Evolutionary conservation across 1,284 basidiomycete species (phyloP).

Genomic region (Microbotryum lychnidis-dioicae): DNA sequence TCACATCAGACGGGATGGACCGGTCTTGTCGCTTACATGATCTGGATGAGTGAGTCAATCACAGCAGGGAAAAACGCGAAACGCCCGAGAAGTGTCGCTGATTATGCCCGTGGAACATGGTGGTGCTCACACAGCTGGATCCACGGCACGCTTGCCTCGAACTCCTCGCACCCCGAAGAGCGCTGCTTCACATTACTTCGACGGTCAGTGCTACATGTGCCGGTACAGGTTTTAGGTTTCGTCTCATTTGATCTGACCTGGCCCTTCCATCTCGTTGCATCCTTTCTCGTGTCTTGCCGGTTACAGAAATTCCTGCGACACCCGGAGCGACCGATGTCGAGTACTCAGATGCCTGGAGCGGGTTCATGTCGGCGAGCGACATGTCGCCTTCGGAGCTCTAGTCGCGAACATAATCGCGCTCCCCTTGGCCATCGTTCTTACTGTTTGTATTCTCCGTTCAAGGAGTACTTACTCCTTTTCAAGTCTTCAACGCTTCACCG

Average conservation of each 20-base stretch:
- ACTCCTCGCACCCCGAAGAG: conserved; percentile 65
- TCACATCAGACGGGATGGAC: conserved; percentile 94
- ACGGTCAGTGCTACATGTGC: conserved; percentile 50
- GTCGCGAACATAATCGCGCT: no score
- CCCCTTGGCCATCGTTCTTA: no score
- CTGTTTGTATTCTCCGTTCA: no score
- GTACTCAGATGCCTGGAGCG: conserved; percentile 17
- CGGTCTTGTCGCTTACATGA: conserved; percentile 74
- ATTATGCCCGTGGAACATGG: conserved; percentile 3
- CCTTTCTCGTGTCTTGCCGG: conserved; percentile 9
- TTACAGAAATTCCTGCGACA: conserved; percentile 18
- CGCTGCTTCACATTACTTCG: conserved; percentile 87
- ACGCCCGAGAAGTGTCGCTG: conserved; percentile 64
- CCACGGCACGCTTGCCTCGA: conserved; percentile 35
- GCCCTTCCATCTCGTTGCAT: conserved; percentile 12
- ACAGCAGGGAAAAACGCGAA: conserved; percentile 41
- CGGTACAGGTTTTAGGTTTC: background rate
- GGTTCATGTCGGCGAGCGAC: conserved; percentile 10
- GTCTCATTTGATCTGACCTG: conserved; percentile 2
- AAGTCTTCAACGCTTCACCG: no score
- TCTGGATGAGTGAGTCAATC: conserved; percentile 62
- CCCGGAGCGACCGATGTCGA: conserved; percentile 25
- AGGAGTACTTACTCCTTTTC: no score
- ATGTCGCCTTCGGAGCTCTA: conserved; percentile 19
- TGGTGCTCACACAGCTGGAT: conserved; percentile 32